Conservation (phyloP, 192 early-diverging fungal genomes). For the Thamnidium elegans region DNA sequence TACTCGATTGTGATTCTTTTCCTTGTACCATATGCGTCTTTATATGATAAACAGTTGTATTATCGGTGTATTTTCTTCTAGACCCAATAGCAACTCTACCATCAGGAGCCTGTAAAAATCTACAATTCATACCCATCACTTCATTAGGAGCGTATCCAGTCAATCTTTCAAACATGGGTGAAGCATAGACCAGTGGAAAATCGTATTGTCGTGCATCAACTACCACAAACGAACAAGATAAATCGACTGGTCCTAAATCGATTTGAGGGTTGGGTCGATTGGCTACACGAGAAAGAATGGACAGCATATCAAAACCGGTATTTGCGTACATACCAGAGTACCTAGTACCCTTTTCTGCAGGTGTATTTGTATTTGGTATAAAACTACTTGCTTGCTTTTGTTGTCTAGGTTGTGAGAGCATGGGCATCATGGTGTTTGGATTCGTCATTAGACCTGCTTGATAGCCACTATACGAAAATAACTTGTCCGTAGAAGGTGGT, state of each 20-base stretch:
- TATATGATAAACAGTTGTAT: conserved; percentile 53
- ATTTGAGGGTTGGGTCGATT: conserved; percentile 36
- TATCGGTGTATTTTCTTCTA: conserved; percentile 52
- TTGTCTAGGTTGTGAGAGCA: neutral
- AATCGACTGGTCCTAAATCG: conserved; percentile 32
- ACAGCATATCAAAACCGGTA: conserved; percentile 33
- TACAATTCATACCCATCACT: conserved; percentile 49
- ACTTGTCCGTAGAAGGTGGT: conserved; percentile 20
- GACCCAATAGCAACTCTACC: conserved; percentile 51
- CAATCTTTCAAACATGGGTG: conserved; percentile 60
- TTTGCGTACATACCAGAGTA: conserved; percentile 32
- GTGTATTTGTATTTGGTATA: neutral
- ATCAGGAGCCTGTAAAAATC: conserved; percentile 51
- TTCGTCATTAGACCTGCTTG: conserved; percentile 26
- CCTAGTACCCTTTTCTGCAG: neutral
- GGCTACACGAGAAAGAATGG: conserved; percentile 21
- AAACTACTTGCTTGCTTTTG: neutral
- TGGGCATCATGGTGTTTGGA: neutral
- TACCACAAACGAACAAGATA: conserved; percentile 32
- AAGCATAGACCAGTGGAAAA: conserved; percentile 63
- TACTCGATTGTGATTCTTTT: conserved; percentile 62
- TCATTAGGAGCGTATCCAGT: conserved; percentile 51
- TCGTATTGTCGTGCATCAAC: conserved; percentile 58
- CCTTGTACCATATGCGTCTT: conserved; percentile 43
- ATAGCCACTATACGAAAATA: conserved; percentile 24